These are phyloP conservation scores for Diaporthe velutina DNA, from an alignment of 2,329 filamentous ascomycete genomes.

Conservation along the genomic window DNA sequence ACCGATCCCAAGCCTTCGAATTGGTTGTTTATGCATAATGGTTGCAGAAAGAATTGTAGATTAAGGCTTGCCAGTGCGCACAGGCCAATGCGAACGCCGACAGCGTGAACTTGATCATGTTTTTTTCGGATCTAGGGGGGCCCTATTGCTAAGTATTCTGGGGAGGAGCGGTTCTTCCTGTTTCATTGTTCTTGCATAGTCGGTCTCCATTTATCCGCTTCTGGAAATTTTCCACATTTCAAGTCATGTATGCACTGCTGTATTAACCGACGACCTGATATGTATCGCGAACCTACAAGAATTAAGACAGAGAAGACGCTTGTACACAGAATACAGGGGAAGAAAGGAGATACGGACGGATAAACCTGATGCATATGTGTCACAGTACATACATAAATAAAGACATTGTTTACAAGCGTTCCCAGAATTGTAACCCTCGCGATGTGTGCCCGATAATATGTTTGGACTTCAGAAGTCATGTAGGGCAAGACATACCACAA, in stretches of 20 bases:
- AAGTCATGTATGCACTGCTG: neutral
- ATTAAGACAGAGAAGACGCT: slow-evolving; percentile 13
- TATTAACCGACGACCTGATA: neutral
- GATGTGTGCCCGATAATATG: neutral
- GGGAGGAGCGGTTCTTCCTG: neutral
- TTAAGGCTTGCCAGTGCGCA: neutral
- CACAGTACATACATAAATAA: neutral
- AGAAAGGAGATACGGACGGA: neutral
- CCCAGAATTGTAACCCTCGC: neutral
- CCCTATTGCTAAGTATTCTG: neutral
- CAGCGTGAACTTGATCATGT: neutral
- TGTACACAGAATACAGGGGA: neutral
- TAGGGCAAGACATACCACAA: neutral
- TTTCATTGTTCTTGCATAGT: slow-evolving; percentile 12
- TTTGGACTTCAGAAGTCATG: too few relatives aligned
- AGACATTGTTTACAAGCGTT: neutral
- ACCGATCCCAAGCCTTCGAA: too few relatives aligned
- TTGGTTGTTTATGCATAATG: neutral
- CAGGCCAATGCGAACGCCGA: neutral
- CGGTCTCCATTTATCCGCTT: neutral
- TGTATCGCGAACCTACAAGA: neutral
- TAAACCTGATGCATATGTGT: neutral
- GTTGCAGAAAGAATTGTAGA: neutral
- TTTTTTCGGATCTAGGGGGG: neutral
- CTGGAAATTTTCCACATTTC: neutral